These are phyloP conservation scores for Toxicodendron radicans DNA, from an alignment of 345 rosid species.

Conservation along the genomic window DNA sequence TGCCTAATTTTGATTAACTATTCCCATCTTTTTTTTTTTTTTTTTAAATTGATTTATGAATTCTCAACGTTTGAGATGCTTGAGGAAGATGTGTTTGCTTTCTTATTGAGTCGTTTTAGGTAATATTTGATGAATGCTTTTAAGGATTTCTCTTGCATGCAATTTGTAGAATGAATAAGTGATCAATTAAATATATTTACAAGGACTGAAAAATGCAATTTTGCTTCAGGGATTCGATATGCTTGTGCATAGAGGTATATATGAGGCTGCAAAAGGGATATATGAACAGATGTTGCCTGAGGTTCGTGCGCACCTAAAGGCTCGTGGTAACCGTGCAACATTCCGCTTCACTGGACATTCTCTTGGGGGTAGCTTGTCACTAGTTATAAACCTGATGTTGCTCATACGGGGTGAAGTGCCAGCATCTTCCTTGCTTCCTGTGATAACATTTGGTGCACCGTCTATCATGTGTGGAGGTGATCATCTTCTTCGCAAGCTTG, in stretches of 20 bases:
- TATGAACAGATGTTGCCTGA: slow-evolving; percentile 91
- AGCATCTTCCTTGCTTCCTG: slow-evolving; percentile 76
- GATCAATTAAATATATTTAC: background rate
- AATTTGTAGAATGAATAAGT: background rate
- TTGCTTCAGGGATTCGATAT: slow-evolving; percentile 67
- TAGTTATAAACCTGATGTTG: slow-evolving; percentile 84
- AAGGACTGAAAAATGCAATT: background rate
- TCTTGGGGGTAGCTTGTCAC: slow-evolving; percentile 92
- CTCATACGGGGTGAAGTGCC: slow-evolving; percentile 81
- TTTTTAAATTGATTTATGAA: slow-evolving; percentile 5
- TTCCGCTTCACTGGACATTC: slow-evolving; percentile 97
- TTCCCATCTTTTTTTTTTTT: background rate
- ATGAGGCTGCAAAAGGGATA: slow-evolving; percentile 97
- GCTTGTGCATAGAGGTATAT: slow-evolving; percentile 90
- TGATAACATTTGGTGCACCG: slow-evolving; percentile 90
- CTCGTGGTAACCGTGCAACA: slow-evolving; percentile 60
- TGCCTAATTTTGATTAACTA: slow-evolving; percentile 4
- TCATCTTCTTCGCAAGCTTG: slow-evolving; percentile 70
- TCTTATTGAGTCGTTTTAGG: background rate
- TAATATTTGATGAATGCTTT: background rate
- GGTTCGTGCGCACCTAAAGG: slow-evolving; percentile 64
- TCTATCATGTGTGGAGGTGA: slow-evolving; percentile 96
- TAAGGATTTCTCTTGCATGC: background rate
- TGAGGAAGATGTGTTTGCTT: background rate
- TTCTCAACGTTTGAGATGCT: background rate